Conservation (phyloP, 164 flowering plant species). For the Magnolia kwangsiensis region DNA sequence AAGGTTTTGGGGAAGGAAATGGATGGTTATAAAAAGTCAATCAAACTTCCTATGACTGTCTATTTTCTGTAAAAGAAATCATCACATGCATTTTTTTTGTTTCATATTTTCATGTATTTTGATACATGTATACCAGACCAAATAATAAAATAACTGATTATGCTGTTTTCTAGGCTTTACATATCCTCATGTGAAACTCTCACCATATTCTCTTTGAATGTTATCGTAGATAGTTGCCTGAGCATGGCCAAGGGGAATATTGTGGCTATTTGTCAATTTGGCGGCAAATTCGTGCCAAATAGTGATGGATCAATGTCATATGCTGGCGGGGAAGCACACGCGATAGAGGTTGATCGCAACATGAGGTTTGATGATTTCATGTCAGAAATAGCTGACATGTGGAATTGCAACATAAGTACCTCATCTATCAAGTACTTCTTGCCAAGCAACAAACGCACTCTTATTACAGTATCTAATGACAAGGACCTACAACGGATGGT, state of each 20-base stretch:
- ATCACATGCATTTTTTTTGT: background rate
- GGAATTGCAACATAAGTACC: slow-evolving; percentile 35
- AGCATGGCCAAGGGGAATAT: slow-evolving; percentile 42
- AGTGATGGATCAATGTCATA: slow-evolving; percentile 64
- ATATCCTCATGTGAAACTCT: background rate
- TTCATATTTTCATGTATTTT: background rate
- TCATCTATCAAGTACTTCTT: slow-evolving; percentile 70
- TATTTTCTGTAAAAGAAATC: background rate
- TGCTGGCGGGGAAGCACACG: slow-evolving; percentile 74
- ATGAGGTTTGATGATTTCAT: slow-evolving; percentile 57
- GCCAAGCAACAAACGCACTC: slow-evolving; percentile 64
- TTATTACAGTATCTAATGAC: slow-evolving; percentile 55
- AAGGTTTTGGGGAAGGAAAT: background rate
- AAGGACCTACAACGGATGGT: slow-evolving; percentile 69
- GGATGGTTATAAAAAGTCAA: background rate
- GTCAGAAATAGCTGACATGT: slow-evolving; percentile 57
- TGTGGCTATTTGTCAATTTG: slow-evolving; percentile 67
- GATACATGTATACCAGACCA: background rate
- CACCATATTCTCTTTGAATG: background rate
- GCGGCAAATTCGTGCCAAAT: slow-evolving; percentile 58
- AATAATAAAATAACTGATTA: background rate
- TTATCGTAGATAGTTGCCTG: background rate
- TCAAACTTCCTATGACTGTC: background rate
- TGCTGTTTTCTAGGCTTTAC: background rate
- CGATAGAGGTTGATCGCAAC: slow-evolving; percentile 48